phyloP scores from a whole-genome alignment of 2,329 filamentous ascomycete species.

The Clathrospora elynae region DNA sequence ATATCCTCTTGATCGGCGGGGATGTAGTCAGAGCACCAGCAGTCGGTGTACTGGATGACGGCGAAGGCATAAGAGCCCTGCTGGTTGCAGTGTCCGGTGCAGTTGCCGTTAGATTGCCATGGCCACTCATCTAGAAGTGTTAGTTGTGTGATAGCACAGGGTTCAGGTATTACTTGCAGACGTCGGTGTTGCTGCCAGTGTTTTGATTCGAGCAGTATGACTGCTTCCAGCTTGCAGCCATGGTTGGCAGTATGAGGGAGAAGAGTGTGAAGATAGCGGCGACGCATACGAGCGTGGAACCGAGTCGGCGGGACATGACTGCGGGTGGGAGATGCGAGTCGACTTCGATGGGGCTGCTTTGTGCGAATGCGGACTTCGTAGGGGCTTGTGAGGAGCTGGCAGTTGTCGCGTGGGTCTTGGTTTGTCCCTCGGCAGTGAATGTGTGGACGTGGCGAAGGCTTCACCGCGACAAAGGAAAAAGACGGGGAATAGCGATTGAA shows the following conservation, averaged over 20 bases:
- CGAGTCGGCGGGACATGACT: constrained; percentile 23
- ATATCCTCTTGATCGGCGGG: constrained; percentile 55
- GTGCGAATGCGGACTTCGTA: constrained; percentile 1
- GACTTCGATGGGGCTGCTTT: constrained; percentile 8
- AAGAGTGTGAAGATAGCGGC: constrained; percentile 26
- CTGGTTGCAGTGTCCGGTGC: constrained; percentile 62
- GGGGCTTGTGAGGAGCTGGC: background rate
- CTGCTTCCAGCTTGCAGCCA: constrained; percentile 6
- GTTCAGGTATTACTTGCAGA: constrained; percentile 40
- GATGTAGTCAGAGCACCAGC: constrained; percentile 76
- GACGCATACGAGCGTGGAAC: constrained; percentile 20
- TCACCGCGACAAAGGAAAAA: constrained; percentile 15
- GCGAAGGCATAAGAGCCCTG: constrained; percentile 65
- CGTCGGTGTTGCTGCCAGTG: constrained; percentile 39
- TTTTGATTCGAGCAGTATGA: constrained; percentile 55
- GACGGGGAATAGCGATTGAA: constrained; percentile 31
- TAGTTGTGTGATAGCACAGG: constrained; percentile 4
- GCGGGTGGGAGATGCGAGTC: constrained; percentile 5
- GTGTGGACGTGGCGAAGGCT: constrained; percentile 10
- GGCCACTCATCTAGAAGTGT: constrained; percentile 33
- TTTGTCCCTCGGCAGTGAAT: constrained; percentile 7
- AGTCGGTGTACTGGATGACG: constrained; percentile 66
- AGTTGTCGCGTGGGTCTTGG: background rate
- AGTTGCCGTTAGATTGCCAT: constrained; percentile 71
- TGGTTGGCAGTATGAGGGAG: constrained; percentile 14